These are phyloP conservation scores for Pseudonitzschia multistriata DNA, from an alignment of 108 stramenopile genomes.

Conservation along the genomic window DNA sequence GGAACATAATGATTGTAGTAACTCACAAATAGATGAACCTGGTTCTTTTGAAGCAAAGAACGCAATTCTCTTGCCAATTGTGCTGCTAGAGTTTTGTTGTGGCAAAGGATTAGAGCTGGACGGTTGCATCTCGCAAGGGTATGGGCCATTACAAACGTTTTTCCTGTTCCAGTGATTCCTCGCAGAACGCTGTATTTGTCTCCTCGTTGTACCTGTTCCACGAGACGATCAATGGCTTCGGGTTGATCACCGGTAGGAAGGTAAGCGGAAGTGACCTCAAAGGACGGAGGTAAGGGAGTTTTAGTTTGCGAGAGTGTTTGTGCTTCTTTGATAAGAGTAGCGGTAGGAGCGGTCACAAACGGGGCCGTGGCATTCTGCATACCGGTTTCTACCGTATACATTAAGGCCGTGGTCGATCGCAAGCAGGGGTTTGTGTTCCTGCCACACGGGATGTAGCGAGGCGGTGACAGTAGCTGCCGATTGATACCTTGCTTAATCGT, in stretches of 20 bases:
- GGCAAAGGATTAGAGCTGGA: slow-evolving; percentile 75
- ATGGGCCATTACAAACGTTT: slow-evolving; percentile 80
- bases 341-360: neutral
- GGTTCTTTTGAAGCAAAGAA: slow-evolving; percentile 48
- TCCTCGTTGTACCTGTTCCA: slow-evolving; percentile 34
- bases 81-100: slow-evolving; percentile 83
- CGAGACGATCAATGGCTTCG: slow-evolving; percentile 38
- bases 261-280: slow-evolving; percentile 45
- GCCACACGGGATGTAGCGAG: neutral
- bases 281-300: neutral
- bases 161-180: slow-evolving; percentile 66
- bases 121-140: slow-evolving; percentile 42
- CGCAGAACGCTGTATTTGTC: slow-evolving; percentile 37
- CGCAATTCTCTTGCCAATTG: slow-evolving; percentile 74
- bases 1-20: slow-evolving; percentile 80
- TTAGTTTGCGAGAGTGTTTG: neutral
- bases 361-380: neutral
- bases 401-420: neutral
- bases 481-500: neutral
- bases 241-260: slow-evolving; percentile 57
- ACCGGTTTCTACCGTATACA: neutral
- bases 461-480: neutral
- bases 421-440: neutral
- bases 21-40: slow-evolving; percentile 71
- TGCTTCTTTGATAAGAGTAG: neutral